Evolutionary conservation across 2,329 filamentous ascomycete species (phyloP).

Genomic region (Ascochyta viciae-villosae): DNA sequence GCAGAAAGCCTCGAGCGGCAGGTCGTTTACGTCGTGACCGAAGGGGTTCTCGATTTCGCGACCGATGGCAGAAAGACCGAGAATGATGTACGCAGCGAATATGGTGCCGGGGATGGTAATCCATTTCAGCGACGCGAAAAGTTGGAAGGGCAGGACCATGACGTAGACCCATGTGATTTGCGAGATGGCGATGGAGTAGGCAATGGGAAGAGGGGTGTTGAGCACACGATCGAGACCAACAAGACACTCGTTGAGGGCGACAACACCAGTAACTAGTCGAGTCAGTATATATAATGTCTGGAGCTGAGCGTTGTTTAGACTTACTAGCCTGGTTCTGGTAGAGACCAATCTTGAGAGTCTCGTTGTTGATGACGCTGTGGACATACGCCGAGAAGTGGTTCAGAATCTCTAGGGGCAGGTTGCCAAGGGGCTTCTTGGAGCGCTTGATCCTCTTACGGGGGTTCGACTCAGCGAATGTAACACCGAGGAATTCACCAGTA

Average conservation of each 20-base stretch:
- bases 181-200: constrained; percentile 83
- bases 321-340: constrained; percentile 64
- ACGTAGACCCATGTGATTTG: constrained; percentile 90
- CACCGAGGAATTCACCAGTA: constrained; percentile 74
- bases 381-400: constrained; percentile 73
- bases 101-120: constrained; percentile 81
- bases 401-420: constrained; percentile 83
- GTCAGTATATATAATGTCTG: neutral
- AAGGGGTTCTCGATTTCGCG: constrained; percentile 87
- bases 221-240: constrained; percentile 78
- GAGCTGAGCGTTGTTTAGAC: constrained; percentile 5
- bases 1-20: constrained; percentile 70
- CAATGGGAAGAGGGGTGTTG: constrained; percentile 80
- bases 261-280: constrained; percentile 62
- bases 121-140: constrained; percentile 69
- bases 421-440: constrained; percentile 75
- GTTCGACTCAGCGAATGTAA: constrained; percentile 79
- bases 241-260: constrained; percentile 73
- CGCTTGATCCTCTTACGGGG: constrained; percentile 79
- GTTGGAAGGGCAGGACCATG: constrained; percentile 80
- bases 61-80: constrained; percentile 78
- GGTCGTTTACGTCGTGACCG: constrained; percentile 82
- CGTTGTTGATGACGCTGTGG: constrained; percentile 65
- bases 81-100: constrained; percentile 79
- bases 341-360: constrained; percentile 63